These are phyloP conservation scores for Suillus variegatus DNA, from an alignment of 768 basidiomycete genomes.

Conservation along the genomic window DNA sequence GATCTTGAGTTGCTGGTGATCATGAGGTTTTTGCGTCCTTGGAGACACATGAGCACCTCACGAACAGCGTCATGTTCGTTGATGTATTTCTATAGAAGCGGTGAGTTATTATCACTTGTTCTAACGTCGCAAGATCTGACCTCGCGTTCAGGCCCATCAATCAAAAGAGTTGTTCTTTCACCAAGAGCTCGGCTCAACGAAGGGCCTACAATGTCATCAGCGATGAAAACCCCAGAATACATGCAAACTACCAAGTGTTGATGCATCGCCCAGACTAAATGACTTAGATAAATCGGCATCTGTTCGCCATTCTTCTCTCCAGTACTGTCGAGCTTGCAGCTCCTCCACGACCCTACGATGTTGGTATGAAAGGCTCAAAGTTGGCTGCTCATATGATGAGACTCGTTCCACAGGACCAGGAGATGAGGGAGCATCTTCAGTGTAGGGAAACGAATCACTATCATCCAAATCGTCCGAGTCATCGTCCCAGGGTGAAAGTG, in stretches of 20 bases:
- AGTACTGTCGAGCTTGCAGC: constrained; percentile 67
- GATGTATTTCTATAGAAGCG: constrained; percentile 56
- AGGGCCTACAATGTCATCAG: constrained; percentile 40
- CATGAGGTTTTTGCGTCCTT: constrained; percentile 68
- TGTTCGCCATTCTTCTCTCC: constrained; percentile 66
- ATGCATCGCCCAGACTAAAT: constrained; percentile 71
- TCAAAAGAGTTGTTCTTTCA: constrained; percentile 37
- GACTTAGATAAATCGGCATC: constrained; percentile 41
- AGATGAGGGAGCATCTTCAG: neutral
- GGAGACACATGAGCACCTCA: constrained; percentile 73
- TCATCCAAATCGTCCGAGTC: constrained; percentile 43
- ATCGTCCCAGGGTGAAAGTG: constrained; percentile 65
- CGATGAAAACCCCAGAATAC: neutral
- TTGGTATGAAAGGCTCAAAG: constrained; percentile 26
- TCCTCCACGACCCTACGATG: constrained; percentile 62
- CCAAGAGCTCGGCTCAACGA: constrained; percentile 40
- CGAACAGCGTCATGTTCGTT: constrained; percentile 76
- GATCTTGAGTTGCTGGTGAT: constrained; percentile 37
- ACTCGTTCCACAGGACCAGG: constrained; percentile 7
- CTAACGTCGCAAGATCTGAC: constrained; percentile 25
- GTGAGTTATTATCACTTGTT: neutral
- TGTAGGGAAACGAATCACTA: constrained; percentile 16
- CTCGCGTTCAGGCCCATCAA: constrained; percentile 45
- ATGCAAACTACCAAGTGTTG: constrained; percentile 59
- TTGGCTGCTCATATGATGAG: constrained; percentile 31